Base-by-base conservation (phyloP, 2,329 filamentous ascomycete species). In the Ophiosphaerella herpotricha region DNA sequence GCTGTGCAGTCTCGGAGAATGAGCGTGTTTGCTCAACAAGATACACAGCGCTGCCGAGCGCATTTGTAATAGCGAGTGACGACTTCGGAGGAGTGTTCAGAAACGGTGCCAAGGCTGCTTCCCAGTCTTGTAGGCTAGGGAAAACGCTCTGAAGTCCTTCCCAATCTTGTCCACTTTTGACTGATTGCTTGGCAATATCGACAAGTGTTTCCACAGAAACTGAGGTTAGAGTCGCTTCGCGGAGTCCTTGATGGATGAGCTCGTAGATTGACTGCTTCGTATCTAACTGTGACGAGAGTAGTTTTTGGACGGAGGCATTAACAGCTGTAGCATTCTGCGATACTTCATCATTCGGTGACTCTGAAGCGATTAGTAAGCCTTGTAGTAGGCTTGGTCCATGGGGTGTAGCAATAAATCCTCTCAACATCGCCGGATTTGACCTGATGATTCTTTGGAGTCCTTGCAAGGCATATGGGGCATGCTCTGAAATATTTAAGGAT, bases 51-150 rank as follows among this genome's bases (percentile, higher is more conserved):
- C 90, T 90, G 0, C 84, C 85, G 6, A 96, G 77, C 21, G 80
- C 81, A 64, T 86, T 92, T 2, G 87, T 90, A 4, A 96, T 82
- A 0, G 90, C 84, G 3, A 96, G 74, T 0, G 90, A 86, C 5
- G 82, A 77, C 52, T 84, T 82, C 2, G 85, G 81, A 1, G 75
- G 61, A 1, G 73, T 66, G 26, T 78, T 69, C 5, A 89, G 72
- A 48, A 91, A 80, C 1, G 74, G 75, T 0, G 69, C 64, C 2
- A 96, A 72, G 12, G 88, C 82, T 12, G 78, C 60, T 60, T 81
- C 78, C 91, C 92, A 97, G 8, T 82, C 74, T 2, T 80, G 74
- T 0, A 78, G 74, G 57, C 81, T 81, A 0, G 91, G 90, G 33
- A 94, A 77, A 4, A 93, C 71, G 79, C 76, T 52, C 53, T 67